phyloP scores from a whole-genome alignment of 2,329 filamentous ascomycete species.

The Uncinocarpus reesii region DNA sequence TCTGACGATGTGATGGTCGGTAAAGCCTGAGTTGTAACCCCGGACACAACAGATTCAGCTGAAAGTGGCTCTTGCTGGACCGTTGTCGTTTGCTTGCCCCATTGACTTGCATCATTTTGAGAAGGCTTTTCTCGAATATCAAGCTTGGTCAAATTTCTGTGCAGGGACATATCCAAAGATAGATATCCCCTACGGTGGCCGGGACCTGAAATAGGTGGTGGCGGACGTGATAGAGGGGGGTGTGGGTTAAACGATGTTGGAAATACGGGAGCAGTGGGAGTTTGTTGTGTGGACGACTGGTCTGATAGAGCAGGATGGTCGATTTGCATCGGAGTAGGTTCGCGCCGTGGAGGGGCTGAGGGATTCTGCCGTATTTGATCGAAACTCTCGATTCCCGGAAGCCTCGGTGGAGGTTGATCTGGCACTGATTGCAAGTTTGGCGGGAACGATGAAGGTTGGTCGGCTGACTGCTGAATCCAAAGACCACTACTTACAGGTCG shows the following conservation, averaged over 20 bases:
- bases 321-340: slow-evolving; percentile 66
- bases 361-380: slow-evolving; percentile 60
- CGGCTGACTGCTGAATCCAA: slow-evolving; percentile 63
- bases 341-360: slow-evolving; percentile 52
- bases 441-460: slow-evolving; percentile 48
- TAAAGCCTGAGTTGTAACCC: neutral
- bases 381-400: slow-evolving; percentile 89
- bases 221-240: slow-evolving; percentile 27
- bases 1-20: slow-evolving; percentile 1
- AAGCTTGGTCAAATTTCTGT: slow-evolving; percentile 36
- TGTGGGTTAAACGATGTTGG: slow-evolving; percentile 29
- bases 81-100: slow-evolving; percentile 35
- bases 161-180: slow-evolving; percentile 41
- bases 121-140: slow-evolving; percentile 32
- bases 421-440: slow-evolving; percentile 26
- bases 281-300: slow-evolving; percentile 27
- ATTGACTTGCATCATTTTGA: slow-evolving; percentile 31
- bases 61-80: slow-evolving; percentile 25
- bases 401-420: slow-evolving; percentile 51
- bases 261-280: slow-evolving; percentile 19
- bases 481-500: slow-evolving; percentile 61
- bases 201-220: slow-evolving; percentile 35
- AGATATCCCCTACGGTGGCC: slow-evolving; percentile 39
- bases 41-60: slow-evolving; percentile 5
- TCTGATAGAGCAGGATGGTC: slow-evolving; percentile 44